A percentile compares a stretch with the other conserved stretches of the same genome.
Evolutionary conservation across 345 rosid genomes (phyloP).

Genomic region (Eucalyptus sp.): DNA sequence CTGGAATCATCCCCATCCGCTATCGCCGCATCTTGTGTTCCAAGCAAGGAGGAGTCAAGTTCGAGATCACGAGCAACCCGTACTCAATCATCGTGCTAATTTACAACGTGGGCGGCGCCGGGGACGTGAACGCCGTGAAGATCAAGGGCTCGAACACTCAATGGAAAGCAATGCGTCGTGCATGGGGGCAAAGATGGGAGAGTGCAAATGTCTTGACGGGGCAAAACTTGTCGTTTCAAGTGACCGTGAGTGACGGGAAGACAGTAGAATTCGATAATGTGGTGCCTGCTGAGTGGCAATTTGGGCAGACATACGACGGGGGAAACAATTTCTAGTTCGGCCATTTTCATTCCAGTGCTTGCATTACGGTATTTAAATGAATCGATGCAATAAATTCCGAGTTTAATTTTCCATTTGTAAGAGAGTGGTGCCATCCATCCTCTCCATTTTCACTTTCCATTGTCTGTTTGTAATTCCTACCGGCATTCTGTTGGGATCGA

Average conservation of each 20-base stretch:
- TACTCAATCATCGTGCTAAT: not conserved
- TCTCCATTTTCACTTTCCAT: not conserved
- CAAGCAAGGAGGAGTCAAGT: not conserved
- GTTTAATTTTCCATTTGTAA: not conserved
- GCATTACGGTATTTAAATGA: not conserved
- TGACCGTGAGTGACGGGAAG: not conserved
- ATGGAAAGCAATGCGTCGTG: not conserved
- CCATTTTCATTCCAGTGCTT: not conserved
- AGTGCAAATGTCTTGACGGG: not conserved
- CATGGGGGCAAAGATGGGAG: not conserved
- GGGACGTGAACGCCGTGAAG: not conserved
- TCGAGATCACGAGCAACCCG: not conserved
- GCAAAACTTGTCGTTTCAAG: not conserved
- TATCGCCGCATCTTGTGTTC: not conserved
- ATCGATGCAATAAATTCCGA: not conserved
- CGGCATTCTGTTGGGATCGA: too few species aligned
- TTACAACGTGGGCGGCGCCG: not conserved
- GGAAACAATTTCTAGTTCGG: not conserved
- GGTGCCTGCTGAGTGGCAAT: not conserved
- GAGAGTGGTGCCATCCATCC: not conserved
- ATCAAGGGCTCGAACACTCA: not conserved
- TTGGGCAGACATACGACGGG: not conserved
- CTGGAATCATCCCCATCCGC: not conserved
- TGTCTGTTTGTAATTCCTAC: not conserved
- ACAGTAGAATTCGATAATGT: not conserved